phyloP scores from a whole-genome alignment of 257 asterid species.

The Avicennia marina region DNA sequence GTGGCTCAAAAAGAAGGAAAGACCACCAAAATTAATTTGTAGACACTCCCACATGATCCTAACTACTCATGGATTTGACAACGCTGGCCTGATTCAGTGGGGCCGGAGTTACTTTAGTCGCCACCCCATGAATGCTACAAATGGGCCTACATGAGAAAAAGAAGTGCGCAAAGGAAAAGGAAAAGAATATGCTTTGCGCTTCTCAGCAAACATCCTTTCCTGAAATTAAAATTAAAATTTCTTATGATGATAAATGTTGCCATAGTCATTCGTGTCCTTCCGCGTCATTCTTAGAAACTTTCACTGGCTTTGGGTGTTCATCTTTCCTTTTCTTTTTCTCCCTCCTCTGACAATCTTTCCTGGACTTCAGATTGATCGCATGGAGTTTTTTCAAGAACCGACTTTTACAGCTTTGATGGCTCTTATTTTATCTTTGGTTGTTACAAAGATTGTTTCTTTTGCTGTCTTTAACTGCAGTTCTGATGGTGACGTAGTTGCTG shows the following conservation, averaged over 20 bases:
- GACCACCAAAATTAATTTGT: background rate
- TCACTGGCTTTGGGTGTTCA: conserved; percentile 21
- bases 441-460: conserved; percentile 45
- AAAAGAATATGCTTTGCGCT: conserved; percentile 77
- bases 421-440: conserved; percentile 32
- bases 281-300: conserved; percentile 22
- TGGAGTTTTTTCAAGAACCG: conserved; percentile 49
- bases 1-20: background rate
- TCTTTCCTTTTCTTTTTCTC: conserved; percentile 13
- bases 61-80: conserved; percentile 1
- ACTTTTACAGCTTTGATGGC: conserved; percentile 39
- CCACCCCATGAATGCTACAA: conserved; percentile 16
- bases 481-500: conserved; percentile 13
- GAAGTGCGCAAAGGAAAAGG: conserved; percentile 5
- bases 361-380: conserved; percentile 15
- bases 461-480: conserved; percentile 23
- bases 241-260: background rate
- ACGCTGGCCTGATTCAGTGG: too few species aligned
- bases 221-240: background rate
- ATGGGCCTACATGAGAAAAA: conserved; percentile 17
- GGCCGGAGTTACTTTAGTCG: conserved; percentile 15
- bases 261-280: conserved; percentile 17
- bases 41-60: background rate
- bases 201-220: conserved; percentile 33
- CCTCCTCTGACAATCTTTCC: conserved; percentile 21